Percentiles rank a stretch among this genome's conserved stretches.
phyloP scores from a whole-genome alignment of 2,329 filamentous ascomycete species.

The Neophaeococcomyces mojaviensis region DNA sequence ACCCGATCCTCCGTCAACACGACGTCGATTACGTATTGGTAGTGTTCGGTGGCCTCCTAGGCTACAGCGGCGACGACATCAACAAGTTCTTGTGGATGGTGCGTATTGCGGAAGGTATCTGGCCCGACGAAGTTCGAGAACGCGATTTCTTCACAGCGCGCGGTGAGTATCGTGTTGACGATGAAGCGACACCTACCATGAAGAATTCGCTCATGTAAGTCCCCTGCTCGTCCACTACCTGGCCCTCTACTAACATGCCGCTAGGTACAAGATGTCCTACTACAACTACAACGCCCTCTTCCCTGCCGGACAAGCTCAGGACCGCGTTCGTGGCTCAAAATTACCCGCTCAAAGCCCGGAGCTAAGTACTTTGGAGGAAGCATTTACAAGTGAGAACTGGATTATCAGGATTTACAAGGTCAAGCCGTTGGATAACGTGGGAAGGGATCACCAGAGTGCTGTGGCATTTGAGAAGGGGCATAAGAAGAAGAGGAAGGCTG shows the following conservation, averaged over 20 bases:
- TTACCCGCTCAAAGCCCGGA: constrained; percentile 79
- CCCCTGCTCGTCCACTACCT: neutral
- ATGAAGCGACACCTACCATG: constrained; percentile 91
- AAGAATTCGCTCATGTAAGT: constrained; percentile 97
- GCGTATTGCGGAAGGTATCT: constrained; percentile 95
- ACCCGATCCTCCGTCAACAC: constrained; percentile 95
- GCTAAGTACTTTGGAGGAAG: constrained; percentile 86
- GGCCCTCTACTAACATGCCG: constrained; percentile 9
- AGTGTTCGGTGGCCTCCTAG: constrained; percentile 89
- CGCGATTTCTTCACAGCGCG: constrained; percentile 89
- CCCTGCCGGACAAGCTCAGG: constrained; percentile 79
- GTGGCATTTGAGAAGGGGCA: constrained; percentile 46
- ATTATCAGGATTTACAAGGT: constrained; percentile 99
- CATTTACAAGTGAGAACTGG: constrained; percentile 99
- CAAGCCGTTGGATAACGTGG: constrained; percentile 95
- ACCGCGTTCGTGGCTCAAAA: constrained; percentile 75
- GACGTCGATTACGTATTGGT: constrained; percentile 98
- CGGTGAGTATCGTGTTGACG: constrained; percentile 91
- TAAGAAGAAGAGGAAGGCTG: constrained; percentile 44
- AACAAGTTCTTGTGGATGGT: constrained; percentile 99
- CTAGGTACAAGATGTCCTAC: constrained; percentile 99
- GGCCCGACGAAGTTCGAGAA: constrained; percentile 98
- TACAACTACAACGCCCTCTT: constrained; percentile 93
- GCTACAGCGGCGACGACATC: constrained; percentile 97
- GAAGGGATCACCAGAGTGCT: constrained; percentile 70